These are phyloP conservation scores for Ophiostoma quercus DNA, from an alignment of 2,329 filamentous ascomycete species.

Conservation along the genomic window DNA sequence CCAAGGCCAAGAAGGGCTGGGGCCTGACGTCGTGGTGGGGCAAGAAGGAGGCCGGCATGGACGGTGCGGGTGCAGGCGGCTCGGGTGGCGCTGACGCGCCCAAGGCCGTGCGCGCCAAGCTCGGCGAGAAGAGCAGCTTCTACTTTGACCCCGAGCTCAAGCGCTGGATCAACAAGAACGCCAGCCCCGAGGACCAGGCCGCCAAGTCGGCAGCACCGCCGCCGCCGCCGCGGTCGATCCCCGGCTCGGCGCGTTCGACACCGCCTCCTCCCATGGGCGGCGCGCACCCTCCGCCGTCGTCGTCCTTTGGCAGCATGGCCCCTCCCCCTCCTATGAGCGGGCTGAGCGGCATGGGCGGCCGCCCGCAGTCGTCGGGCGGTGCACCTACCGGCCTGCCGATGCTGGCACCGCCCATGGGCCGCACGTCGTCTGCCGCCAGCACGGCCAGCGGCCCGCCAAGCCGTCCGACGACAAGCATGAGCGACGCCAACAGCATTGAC, in stretches of 20 bases:
- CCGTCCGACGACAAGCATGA: slow-evolving; percentile 74
- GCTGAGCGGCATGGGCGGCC: slow-evolving; percentile 32
- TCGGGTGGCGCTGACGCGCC: slow-evolving; percentile 40
- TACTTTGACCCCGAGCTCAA: slow-evolving; percentile 94
- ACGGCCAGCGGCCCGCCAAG: slow-evolving; percentile 50
- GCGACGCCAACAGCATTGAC: slow-evolving; percentile 90
- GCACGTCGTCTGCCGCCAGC: slow-evolving; percentile 47
- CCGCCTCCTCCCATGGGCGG: slow-evolving; percentile 46
- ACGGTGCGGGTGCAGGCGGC: slow-evolving; percentile 27
- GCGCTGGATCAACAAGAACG: slow-evolving; percentile 97
- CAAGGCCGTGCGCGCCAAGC: slow-evolving; percentile 81
- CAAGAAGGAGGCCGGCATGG: slow-evolving; percentile 55
- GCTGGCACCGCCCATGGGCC: slow-evolving; percentile 29
- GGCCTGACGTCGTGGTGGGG: slow-evolving; percentile 75
- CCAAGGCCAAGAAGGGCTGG: slow-evolving; percentile 63
- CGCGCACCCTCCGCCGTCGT: slow-evolving; percentile 28
- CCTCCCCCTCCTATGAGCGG: slow-evolving; percentile 21
- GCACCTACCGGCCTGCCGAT: slow-evolving; percentile 1
- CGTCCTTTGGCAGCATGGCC: not conserved
- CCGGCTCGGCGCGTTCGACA: slow-evolving; percentile 48
- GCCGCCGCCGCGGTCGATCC: slow-evolving; percentile 65
- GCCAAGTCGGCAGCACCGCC: slow-evolving; percentile 75
- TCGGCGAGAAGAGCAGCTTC: slow-evolving; percentile 89
- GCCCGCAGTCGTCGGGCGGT: slow-evolving; percentile 30
- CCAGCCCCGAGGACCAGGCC: slow-evolving; percentile 57